phyloP scores from a whole-genome alignment of 306 rosid species.

The Sicyos edulis region DNA sequence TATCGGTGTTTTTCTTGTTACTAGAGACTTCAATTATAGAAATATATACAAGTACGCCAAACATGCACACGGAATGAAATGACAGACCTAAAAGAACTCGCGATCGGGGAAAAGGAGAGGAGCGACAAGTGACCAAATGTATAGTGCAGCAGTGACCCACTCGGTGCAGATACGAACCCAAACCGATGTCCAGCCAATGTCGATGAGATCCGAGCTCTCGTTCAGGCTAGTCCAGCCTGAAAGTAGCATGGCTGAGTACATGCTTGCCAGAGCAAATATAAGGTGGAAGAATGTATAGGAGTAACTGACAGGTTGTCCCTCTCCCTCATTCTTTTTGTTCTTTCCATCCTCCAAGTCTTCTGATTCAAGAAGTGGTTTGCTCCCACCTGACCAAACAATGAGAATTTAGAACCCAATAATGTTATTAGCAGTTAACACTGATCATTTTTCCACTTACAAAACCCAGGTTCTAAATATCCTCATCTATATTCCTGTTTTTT shows the following conservation, averaged over 20 bases:
- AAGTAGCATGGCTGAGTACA: conserved; percentile 96
- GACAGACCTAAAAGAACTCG: conserved; percentile 46
- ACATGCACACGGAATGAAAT: neutral
- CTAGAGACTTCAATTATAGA: neutral
- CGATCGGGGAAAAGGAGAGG: conserved; percentile 70
- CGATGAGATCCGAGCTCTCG: conserved; percentile 72
- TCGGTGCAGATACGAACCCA: conserved; percentile 91
- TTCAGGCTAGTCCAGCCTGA: conserved; percentile 83
- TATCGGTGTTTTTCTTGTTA: neutral
- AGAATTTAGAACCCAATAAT: conserved; percentile 8
- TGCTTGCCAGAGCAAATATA: conserved; percentile 89
- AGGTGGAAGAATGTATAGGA: conserved; percentile 89
- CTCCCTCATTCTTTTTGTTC: conserved; percentile 48
- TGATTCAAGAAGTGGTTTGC: conserved; percentile 60
- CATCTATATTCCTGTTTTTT: neutral
- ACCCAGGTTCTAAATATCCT: neutral
- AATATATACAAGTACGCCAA: neutral
- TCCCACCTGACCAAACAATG: conserved; percentile 34
- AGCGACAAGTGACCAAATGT: conserved; percentile 74
- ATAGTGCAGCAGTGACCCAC: conserved; percentile 79
- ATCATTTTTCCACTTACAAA: too few species aligned
- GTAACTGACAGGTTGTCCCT: conserved; percentile 65
- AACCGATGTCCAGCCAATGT: conserved; percentile 95
- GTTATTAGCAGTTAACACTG: too few species aligned
- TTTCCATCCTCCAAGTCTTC: conserved; percentile 74